Base-by-base conservation (phyloP, 1,139 yeast genomes). In the Martiniozyma asiatica region DNA sequence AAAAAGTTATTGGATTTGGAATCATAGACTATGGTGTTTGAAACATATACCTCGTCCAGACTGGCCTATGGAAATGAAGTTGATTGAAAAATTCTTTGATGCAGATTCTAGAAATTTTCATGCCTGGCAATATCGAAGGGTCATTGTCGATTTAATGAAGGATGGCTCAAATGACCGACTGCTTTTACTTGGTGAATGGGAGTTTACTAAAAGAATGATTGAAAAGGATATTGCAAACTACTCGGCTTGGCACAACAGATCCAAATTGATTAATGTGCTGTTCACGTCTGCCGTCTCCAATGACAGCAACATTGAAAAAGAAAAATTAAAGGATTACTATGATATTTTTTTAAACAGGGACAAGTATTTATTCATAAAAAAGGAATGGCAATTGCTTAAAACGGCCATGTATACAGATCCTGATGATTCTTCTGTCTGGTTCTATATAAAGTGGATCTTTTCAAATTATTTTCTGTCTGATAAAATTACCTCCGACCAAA, bases 1-100 rank as follows among this genome's bases (percentile, higher is more conserved):
- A 2, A 89, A 89, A 51, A 81, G 87, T 22, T 89, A 89, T 51
- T 87, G 97, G 95, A 76, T 89, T 13, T 89, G 97, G 96, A 80
- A 78, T 46, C 97, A 89, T 51, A 64, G 99, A 20, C 58, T 69
- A 14, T 89, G 98, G 98, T 68, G 82, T 31, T 56, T 89, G 24
- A 62, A 66, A 32, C 59, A 72, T 29, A 73, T 77, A 5, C 45
- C 49, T 1, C 36, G 49, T 5, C 65, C 69, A 4, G 59, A 77
- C 34, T 85, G 94, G 93, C 50, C 61, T 10, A 55, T 53, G 28
- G 98, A 89, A 48, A 56, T 89, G 42, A 63, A 54, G 1, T 63
- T 84, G 8, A 87, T 82, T 2, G 68, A 70, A 31, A 75, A 72
- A 46, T 58, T 89, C 45, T 61, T 89, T 33, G 66, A 67, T 22